Percentiles rank a stretch among this genome's conserved stretches.
phyloP scores from a whole-genome alignment of 345 rosid species.

The Gossypium sturtianum region DNA sequence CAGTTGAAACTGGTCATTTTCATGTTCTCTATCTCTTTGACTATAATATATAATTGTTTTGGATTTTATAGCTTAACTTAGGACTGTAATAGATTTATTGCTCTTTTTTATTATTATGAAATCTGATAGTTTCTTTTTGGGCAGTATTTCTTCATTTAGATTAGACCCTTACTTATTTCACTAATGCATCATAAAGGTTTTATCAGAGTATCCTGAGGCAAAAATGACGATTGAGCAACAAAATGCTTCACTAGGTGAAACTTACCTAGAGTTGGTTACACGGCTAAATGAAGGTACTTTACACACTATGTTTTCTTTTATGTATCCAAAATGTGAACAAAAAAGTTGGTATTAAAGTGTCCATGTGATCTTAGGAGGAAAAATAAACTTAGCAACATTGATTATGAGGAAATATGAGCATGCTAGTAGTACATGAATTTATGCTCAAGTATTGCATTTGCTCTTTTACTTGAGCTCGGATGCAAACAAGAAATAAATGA shows the following conservation, averaged over 20 bases:
- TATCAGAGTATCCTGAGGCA: slow-evolving; percentile 82
- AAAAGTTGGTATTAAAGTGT: slow-evolving; percentile 5
- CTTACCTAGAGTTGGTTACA: slow-evolving; percentile 43
- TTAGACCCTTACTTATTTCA: slow-evolving; percentile 16
- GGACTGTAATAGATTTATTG: neutral
- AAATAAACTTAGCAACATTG: neutral
- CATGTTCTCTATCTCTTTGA: slow-evolving; percentile 17
- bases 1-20: slow-evolving; percentile 87
- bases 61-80: neutral
- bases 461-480: neutral
- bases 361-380: neutral
- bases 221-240: slow-evolving; percentile 57
- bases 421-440: neutral
- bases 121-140: neutral
- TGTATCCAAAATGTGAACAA: slow-evolving; percentile 3
- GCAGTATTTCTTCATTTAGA: slow-evolving; percentile 5
- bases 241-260: slow-evolving; percentile 63
- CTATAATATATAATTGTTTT: neutral
- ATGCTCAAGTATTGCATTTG: neutral
- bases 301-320: slow-evolving; percentile 15
- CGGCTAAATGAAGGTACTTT: slow-evolving; percentile 74
- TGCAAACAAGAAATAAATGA: neutral
- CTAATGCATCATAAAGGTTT: slow-evolving; percentile 46
- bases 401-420: neutral
- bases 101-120: neutral